Percentiles rank a stretch among this genome's conserved stretches.
Conservation (phyloP, 2,329 filamentous ascomycete species). For the Fusarium setosum region DNA sequence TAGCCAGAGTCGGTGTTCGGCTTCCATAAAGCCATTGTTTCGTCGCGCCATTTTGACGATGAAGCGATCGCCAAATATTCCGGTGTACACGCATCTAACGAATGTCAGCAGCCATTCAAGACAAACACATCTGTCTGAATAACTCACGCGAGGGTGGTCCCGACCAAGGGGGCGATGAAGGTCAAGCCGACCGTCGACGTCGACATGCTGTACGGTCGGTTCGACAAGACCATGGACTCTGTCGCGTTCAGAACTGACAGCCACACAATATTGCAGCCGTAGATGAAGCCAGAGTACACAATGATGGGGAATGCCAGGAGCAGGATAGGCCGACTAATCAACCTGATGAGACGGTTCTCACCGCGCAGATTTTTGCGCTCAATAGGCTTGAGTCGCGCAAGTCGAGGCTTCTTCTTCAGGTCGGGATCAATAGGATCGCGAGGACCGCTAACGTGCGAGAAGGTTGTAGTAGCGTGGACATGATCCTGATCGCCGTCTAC, state of each 20-base stretch:
- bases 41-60: slow-evolving; percentile 3
- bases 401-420: not conserved
- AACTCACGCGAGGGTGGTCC: not conserved
- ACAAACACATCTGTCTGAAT: not conserved
- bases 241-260: not conserved
- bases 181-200: not conserved
- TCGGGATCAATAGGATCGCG: not conserved
- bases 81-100: not conserved
- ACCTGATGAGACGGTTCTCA: not conserved
- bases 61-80: not conserved
- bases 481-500: not conserved
- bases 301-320: not conserved
- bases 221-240: not conserved
- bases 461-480: not conserved
- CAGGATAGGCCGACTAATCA: not conserved
- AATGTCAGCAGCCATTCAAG: not conserved
- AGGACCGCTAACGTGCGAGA: not conserved
- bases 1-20: slow-evolving; percentile 10
- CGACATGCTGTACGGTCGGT: not conserved
- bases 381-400: not conserved
- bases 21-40: slow-evolving; percentile 5
- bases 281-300: not conserved
- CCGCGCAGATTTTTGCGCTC: not conserved
- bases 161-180: not conserved
- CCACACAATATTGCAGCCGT: not conserved